Percentiles rank a stretch among this genome's conserved stretches.
Evolutionary conservation across 2,329 filamentous ascomycete genomes (phyloP).

Genomic region (Xylariaceae sp.): DNA sequence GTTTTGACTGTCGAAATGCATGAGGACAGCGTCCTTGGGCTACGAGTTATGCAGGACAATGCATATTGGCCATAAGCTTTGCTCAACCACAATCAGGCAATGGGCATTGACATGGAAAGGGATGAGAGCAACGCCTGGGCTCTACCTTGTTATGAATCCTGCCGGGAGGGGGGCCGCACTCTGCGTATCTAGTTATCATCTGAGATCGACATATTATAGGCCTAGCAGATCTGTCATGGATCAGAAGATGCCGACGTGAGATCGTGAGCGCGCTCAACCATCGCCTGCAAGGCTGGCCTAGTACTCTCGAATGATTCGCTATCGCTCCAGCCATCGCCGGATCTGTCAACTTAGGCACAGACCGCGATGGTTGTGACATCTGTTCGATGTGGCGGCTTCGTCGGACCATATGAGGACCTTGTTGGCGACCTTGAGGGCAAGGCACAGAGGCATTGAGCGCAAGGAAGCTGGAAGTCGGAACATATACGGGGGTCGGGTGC

Average conservation of each 20-base stretch:
- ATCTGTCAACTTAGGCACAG: not conserved
- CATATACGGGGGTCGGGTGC: not conserved
- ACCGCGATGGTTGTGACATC: not conserved
- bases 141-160: not conserved
- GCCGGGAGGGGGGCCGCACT: not conserved
- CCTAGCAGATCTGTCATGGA: too few relatives aligned
- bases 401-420: slow-evolving; percentile 12
- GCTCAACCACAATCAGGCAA: too few relatives aligned
- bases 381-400: not conserved
- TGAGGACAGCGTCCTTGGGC: not conserved
- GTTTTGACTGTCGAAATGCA: not conserved
- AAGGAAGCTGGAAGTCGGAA: not conserved
- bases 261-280: too few relatives aligned
- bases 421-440: slow-evolving; percentile 18
- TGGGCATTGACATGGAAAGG: too few relatives aligned
- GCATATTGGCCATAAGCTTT: too few relatives aligned
- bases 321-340: not conserved
- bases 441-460: not conserved
- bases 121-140: not conserved
- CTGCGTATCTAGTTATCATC: not conserved
- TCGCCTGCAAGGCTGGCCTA: too few relatives aligned
- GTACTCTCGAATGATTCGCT: not conserved
- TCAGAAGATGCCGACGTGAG: too few relatives aligned
- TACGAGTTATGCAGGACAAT: not conserved
- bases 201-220: too few relatives aligned